Evolutionary conservation across 148 eudicot genomes (phyloP), one percentile per base, ranked within the genome.

Genomic region (Fallopia convolvulus): DNA sequence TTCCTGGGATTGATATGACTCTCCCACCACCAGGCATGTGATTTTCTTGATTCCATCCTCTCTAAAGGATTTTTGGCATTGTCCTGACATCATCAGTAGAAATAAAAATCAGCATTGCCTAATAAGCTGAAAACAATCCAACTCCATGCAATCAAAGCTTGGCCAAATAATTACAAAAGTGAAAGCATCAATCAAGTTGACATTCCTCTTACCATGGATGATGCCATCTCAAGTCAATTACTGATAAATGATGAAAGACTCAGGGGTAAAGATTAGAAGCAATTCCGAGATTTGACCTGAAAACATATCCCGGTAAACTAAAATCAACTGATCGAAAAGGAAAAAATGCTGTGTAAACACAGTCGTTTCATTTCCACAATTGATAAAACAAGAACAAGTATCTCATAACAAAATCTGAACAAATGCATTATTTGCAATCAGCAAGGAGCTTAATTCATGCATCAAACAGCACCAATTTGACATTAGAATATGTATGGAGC

Each of bases 21-120:
- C 79, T 94, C 98, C 92, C 90, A 92, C 97, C 91, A 91, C 94
- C 94, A 90, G 61, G 93, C 89, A 80, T 85, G 89, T 44, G 94
- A 87, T 76, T 86, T 88, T 61, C 80, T 83, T 47, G 88, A 79
- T 56, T 86, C 84, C 49, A 71, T 33, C 82, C 85, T 87, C 80
- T 78, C 86, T 78, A 86, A 47, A 74, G 32, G 40, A 30, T 55
- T 75, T 23, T 47, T 47, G 0, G 20, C 8, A 74, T 36, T 68
- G 21, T 68, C 72, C 76, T 74, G 76, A 32, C 40, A 74, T 13
- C 40, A 74, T 14, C 12, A 74, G 18, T 49, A 17, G 26, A 42
- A 46, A 21, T 5, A 42, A 74, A 48, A 68, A 23, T 39, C 33
- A 65, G 71, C 71, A 30, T 13, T 21, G 66, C 66, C 18, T 65